Base-by-base conservation (phyloP, 371 early-diverging fungal genomes). In the Rhizopus delemar region DNA sequence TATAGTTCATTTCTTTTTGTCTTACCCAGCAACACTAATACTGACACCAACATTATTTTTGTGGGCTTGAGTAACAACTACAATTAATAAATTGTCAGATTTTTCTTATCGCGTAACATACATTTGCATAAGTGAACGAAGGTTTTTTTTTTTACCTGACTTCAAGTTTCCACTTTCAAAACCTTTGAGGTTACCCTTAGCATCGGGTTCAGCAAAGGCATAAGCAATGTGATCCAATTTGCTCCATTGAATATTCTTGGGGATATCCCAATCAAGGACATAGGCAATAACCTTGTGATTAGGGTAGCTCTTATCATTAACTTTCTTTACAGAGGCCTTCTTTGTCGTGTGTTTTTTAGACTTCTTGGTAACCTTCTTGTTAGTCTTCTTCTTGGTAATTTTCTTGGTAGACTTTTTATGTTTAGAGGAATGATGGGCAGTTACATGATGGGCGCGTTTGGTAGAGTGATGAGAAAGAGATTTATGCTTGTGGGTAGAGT, bases 11-110 rank as follows among this genome's bases (percentile, higher is more conserved):
- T 34, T 12, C 8, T 43, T 3, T 9, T 22, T 32, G 29, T 48
- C 52, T 58, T 62, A 76, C 77, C 78, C 80, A 46, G 76, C 80
- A 36, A 79, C 62, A 46, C 70, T 67, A 33, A 79, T 63, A 46
- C 72, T 71, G 52, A 79, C 63, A 6, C 65, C 65, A 16, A 69
- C 71, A 52, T 63, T 61, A 31, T 72, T 58, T 13, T 57, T 53
- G 55, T 79, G 76, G n/a, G 74, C 80, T 46, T 76, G 64, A 22
- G 59, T 53, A 33, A 65, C 67, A 56, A 76, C 80, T 74, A 56
- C 8, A 41, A 32, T 56, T 39, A 5, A 3, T n/a, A 29, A 33
- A 4, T 48, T 15, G 31, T 49, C 9, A 48, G 48, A 5, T 5
- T 48, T 48, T 29, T 8, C 3, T 16, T 48, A 13, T 8, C 9